These are phyloP conservation scores for Bromus sterilis DNA, from an alignment of 176 grass and related monocot genomes.

Conservation along the genomic window DNA sequence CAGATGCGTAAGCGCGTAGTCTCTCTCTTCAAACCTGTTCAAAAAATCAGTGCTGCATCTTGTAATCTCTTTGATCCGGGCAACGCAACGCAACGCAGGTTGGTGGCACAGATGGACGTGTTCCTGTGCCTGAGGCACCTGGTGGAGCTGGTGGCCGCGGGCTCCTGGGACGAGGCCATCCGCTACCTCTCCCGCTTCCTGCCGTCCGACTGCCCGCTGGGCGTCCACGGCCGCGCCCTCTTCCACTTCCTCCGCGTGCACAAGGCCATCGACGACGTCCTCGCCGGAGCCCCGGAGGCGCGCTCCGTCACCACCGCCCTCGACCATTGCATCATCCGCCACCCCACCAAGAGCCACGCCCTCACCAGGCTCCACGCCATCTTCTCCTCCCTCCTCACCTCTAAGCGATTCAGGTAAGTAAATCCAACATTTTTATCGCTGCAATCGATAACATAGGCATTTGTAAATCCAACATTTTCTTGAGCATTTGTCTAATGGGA, in stretches of 20 bases:
- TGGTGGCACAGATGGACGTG: not conserved
- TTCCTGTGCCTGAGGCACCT: not conserved
- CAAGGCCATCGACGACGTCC: not conserved
- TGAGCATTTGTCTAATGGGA: not conserved
- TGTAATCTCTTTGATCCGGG: not conserved
- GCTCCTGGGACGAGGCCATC: not conserved
- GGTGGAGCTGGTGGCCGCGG: not conserved
- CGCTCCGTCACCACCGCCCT: not conserved
- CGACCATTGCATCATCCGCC: not conserved
- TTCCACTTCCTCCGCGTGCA: not conserved
- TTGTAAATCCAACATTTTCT: not conserved
- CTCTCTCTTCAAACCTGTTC: no score
- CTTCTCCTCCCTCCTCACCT: not conserved
- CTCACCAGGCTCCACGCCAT: not conserved
- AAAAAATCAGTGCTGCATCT: not conserved
- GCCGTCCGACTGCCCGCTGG: not conserved
- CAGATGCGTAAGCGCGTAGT: not conserved
- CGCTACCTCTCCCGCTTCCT: not conserved
- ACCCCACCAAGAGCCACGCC: not conserved
- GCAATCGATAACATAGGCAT: not conserved
- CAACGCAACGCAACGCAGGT: not conserved
- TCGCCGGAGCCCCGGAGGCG: not conserved
- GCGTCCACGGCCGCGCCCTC: not conserved
- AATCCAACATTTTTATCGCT: not conserved
- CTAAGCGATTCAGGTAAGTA: no score